Base-by-base conservation (phyloP, 495 filamentous ascomycete species). In the Cudoniella acicularis region DNA sequence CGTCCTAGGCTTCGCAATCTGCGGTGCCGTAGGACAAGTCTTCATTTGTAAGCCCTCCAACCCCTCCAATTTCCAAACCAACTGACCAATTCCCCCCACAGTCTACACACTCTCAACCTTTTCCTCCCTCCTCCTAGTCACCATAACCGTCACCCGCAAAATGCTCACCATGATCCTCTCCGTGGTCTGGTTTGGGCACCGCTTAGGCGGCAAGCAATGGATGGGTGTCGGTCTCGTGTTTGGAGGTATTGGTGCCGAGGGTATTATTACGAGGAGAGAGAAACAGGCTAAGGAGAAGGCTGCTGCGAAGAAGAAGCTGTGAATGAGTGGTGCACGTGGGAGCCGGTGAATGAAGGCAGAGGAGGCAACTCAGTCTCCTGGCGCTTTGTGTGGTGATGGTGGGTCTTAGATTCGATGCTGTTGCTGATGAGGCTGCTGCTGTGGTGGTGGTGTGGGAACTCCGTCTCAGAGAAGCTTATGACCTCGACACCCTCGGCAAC, bases 161-260 rank as follows among this genome's bases (percentile, higher is more conserved):
- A 98, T 98, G 95, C 80, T 97, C 68, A 97, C 92, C 58, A 98
- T 98, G 94, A 88, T 98, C 60, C 79, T 98, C 45, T 93, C 88
- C 59, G 94, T 98, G 23, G 77, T 98, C 52, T 91, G 89, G 77
- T 98, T 97, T 72, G 94, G 95, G 25, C 95, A 98, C 70, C 81
- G 80, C 52, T 77, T 98, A 52, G 87, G 81, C 20, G 72, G 77
- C 36, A 95, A 92, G 77, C 94, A 98, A 75, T 91, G 91, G 89
- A 76, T 96, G 24, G 94, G 94, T 52, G 91, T 98, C 42, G 86
- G 80, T 0, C 79, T 98, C 57, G 94, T 98, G 2, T 98, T 98
- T 75, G 90, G 92, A 26, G 94, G 94, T 36, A 89, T 98, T 70
- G 95, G 92, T 47, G 88, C 92, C 24, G 94, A 98, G 75, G 94